phyloP scores from a whole-genome alignment of 108 stramenopile genomes.

The Fistulifera pelliculosa region DNA sequence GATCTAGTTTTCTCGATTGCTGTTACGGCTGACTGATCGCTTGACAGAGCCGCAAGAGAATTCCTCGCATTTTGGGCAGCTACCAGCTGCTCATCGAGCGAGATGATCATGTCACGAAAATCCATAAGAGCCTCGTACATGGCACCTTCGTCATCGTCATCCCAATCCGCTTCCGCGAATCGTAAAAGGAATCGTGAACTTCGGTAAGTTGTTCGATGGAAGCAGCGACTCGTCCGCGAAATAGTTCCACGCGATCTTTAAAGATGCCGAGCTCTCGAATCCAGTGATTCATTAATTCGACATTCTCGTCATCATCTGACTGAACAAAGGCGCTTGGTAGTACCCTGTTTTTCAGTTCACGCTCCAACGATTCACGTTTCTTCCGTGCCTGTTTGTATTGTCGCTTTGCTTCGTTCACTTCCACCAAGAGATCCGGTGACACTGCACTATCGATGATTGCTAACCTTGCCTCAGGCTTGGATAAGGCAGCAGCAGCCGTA shows the following conservation, averaged over 20 bases:
- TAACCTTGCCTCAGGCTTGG: constrained; percentile 29
- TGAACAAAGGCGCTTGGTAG: constrained; percentile 26
- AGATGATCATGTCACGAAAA: constrained; percentile 37
- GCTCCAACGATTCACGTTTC: constrained; percentile 29
- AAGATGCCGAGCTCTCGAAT: constrained; percentile 63
- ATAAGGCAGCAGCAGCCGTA: constrained; percentile 49
- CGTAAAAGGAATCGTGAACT: constrained; percentile 4
- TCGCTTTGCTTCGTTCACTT: constrained; percentile 17
- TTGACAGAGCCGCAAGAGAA: constrained; percentile 38
- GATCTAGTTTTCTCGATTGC: constrained; percentile 53
- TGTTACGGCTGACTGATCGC: constrained; percentile 43
- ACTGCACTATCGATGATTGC: constrained; percentile 62
- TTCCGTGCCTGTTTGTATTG: constrained; percentile 28
- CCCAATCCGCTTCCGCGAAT: constrained; percentile 12
- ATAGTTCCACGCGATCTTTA: constrained; percentile 34
- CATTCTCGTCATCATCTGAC: constrained; percentile 27
- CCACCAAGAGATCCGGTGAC: constrained; percentile 14
- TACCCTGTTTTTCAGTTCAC: constrained; percentile 32
- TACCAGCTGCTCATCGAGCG: constrained; percentile 38
- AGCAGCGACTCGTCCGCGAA: constrained; percentile 21
- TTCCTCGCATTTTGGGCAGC: constrained; percentile 46
- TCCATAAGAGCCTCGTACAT: not conserved
- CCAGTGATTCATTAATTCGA: constrained; percentile 59
- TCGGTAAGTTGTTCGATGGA: not conserved
- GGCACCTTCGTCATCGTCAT: constrained; percentile 6